Base-by-base conservation (phyloP, 495 filamentous ascomycete genomes). In the Penicillium nucicola region DNA sequence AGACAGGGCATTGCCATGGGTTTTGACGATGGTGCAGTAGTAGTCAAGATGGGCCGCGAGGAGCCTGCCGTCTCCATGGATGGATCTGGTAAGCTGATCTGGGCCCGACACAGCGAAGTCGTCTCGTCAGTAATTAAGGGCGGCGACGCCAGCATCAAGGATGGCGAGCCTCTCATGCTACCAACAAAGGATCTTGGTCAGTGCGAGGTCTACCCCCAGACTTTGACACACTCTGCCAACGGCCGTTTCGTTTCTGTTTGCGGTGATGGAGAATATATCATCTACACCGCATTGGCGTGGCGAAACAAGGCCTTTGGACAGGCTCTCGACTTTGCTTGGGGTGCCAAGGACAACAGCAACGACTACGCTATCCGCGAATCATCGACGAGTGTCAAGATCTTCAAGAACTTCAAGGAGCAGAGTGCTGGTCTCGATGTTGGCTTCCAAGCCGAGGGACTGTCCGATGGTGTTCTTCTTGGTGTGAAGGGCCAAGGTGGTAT, bases 21-120 rank as follows among this genome's bases (percentile, higher is more conserved):
- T 64, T 99, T 97, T 63, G 93, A 99, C 57, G 93, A 99, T 70
- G 93, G 93, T 57, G 92, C 91, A 0, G 93, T 99, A 5, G 93
- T 97, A 13, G 88, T 97, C 47, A 97, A 95, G 70, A 92, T 99
- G 79, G 93, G 93, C 37, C 81, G 95, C 46, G 93, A 99, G 68
- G 92, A 99, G 65, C 93, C 93, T 4, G 95, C 93, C 22, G 92
- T 97, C 0, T 96, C 90, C 18, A 97, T 99, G 93, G 92, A 97
- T 58, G 78, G 81, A 43, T 92, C 89, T 18, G 93, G 93, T 59
- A 99, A 99, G 72, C 75, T 99, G 45, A 88, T 97, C 49, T 97
- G 89, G 88, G 92, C 95, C 18, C 82, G 85, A 55, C 92, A 97
- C 65, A 96, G 84, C 59, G 93, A 98, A 58, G 90, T 98, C 30